These are phyloP conservation scores for Hypericum perforatum DNA, from an alignment of 345 rosid species.

Conservation along the genomic window DNA sequence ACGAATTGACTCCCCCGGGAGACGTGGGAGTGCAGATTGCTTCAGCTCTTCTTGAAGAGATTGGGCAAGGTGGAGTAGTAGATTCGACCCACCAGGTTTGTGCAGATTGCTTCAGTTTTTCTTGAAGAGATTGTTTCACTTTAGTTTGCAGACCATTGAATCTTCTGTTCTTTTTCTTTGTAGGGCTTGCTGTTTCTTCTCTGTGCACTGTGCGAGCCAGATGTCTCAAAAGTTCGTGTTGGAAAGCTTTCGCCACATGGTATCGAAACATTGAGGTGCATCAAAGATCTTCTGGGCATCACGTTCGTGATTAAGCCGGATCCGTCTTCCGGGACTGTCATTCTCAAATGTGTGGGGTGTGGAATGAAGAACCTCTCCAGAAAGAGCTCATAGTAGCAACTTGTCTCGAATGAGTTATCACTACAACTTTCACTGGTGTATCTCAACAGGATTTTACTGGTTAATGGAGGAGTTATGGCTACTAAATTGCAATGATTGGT, in stretches of 20 bases:
- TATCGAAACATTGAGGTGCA: constrained; percentile 63
- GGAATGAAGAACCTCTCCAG: constrained; percentile 71
- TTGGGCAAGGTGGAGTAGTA: constrained; percentile 91
- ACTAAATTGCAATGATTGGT: too few species aligned
- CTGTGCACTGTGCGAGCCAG: constrained; percentile 63
- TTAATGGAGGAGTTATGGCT: too few species aligned
- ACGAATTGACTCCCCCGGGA: constrained; percentile 50
- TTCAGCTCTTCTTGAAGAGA: constrained; percentile 73
- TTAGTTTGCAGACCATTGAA: too few species aligned
- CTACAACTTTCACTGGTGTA: too few species aligned
- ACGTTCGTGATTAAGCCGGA: constrained; percentile 57
- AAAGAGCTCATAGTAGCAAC: constrained; percentile 39
- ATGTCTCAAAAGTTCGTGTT: constrained; percentile 75
- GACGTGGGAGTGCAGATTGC: constrained; percentile 78
- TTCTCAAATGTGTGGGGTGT: constrained; percentile 66
- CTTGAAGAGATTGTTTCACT: background rate
- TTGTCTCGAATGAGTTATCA: too few species aligned
- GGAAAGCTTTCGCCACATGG: constrained; percentile 75
- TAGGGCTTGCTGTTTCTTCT: constrained; percentile 76
- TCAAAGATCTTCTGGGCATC: constrained; percentile 66
- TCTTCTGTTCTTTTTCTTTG: constrained; percentile 1
- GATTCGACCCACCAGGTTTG: constrained; percentile 90
- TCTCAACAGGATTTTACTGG: too few species aligned
- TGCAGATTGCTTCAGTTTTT: constrained; percentile 2
- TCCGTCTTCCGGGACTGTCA: constrained; percentile 57